Base-by-base conservation (phyloP, 2,329 filamentous ascomycete species). In the Scytalidium sp. region DNA sequence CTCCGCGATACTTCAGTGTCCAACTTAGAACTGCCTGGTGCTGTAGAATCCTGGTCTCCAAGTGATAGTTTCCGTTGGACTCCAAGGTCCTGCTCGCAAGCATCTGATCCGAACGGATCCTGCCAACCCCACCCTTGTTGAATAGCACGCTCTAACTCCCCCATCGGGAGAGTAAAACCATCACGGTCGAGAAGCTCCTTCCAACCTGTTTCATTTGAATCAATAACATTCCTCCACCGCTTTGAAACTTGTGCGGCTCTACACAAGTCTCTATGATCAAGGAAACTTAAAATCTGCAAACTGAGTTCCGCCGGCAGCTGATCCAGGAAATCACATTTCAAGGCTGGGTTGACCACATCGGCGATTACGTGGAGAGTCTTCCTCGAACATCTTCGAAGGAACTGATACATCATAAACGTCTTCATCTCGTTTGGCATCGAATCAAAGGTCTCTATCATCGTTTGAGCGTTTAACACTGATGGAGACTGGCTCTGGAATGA, bases 81-180 rank as follows among this genome's bases (percentile, higher is more conserved):
- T 67, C 88, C 90, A 44, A 97, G 70, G 64, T 99, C 92, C 50
- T 82, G 79, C 67, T 99, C 94, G 49, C 80, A 90, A 20, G 88
- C 90, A 47, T 88, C 81, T 3, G 78, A 69, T 0, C 87, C 88
- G 49, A 83, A 80, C 1, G 92, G 90, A 64, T 93, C 90, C 66
- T 99, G 94, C 91, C 94, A 99, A 13, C 92, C 94, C 94, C 94
- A 99, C 13, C 94, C 94, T 72, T 97, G 90, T 40, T 77, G 75
- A 49, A 97, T 91, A 23, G 94, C 92, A 59, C 86, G 85, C 56
- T 90, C 84, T 20, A 99, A 76, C 68, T 99, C 94, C 17, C 89
- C 90, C 1, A 85, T 76, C 0, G 90, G 85, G 2, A 99, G 74
- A 22, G 74, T 74, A 67, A 89, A 97, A 0, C 90, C 90, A 65